phyloP scores from a whole-genome alignment of 495 filamentous ascomycete species.

The Letharia columbiana region DNA sequence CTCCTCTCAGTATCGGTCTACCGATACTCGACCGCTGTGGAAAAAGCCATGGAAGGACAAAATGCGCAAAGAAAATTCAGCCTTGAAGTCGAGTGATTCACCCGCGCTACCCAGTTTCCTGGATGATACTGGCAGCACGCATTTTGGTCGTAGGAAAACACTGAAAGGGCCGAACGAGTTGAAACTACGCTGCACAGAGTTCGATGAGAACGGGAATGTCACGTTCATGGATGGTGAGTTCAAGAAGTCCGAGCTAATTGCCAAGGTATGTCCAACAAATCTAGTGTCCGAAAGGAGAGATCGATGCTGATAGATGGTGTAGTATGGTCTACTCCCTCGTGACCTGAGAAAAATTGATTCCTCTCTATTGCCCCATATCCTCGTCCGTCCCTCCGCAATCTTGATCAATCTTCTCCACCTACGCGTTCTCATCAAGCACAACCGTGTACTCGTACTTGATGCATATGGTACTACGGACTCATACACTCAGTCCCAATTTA shows the following conservation, averaged over 20 bases:
- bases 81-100: constrained; percentile 42
- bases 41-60: constrained; percentile 47
- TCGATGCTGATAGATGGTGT: constrained; percentile 25
- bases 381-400: constrained; percentile 89
- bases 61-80: constrained; percentile 20
- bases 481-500: constrained; percentile 90
- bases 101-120: constrained; percentile 38
- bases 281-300: background rate
- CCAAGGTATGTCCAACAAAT: constrained; percentile 56
- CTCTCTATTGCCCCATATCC: constrained; percentile 93
- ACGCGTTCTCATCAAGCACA: constrained; percentile 85
- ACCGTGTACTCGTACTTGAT: constrained; percentile 91
- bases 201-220: constrained; percentile 87
- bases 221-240: constrained; percentile 94
- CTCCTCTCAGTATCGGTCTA: constrained; percentile 34
- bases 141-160: constrained; percentile 51
- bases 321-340: constrained; percentile 93
- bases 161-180: constrained; percentile 71
- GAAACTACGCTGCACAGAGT: constrained; percentile 83
- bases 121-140: constrained; percentile 41
- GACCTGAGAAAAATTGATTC: constrained; percentile 97
- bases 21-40: constrained; percentile 42
- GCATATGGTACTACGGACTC: constrained; percentile 92
- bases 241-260: constrained; percentile 91
- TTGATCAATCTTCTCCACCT: constrained; percentile 91